Conservation (phyloP, 352 stramenopile species). For the Elongisporangium anandrum region DNA sequence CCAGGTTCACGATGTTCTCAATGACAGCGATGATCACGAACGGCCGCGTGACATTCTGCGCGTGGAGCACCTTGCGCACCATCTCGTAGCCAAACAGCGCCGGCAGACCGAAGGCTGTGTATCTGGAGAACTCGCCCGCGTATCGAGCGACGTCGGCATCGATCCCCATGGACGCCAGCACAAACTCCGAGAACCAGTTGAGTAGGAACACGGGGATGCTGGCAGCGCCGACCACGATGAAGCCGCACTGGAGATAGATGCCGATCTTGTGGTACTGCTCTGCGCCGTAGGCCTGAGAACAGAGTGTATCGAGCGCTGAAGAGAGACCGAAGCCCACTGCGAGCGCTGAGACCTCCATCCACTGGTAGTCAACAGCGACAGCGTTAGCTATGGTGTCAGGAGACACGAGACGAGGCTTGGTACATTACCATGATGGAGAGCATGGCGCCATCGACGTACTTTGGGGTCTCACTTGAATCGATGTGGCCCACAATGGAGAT, state of each 20-base stretch:
- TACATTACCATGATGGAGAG: background rate
- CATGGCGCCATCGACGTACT: conserved; percentile 12
- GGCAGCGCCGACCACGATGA: conserved; percentile 51
- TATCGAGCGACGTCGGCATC: conserved; percentile 32
- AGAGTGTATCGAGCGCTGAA: conserved; percentile 79
- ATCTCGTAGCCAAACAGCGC: conserved; percentile 64
- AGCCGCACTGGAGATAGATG: conserved; percentile 64
- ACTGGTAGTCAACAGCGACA: too few species aligned
- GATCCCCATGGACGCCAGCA: conserved; percentile 37
- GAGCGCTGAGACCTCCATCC: conserved; percentile 71
- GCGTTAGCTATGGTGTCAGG: too few species aligned
- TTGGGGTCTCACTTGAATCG: conserved; percentile 8
- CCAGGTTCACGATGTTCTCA: conserved; percentile 56
- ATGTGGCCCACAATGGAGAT: conserved; percentile 29
- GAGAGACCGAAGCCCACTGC: conserved; percentile 69
- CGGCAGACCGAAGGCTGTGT: conserved; percentile 45
- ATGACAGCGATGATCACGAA: conserved; percentile 49
- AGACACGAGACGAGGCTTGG: too few species aligned
- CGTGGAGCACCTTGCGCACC: conserved; percentile 62
- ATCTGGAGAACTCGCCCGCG: conserved; percentile 44
- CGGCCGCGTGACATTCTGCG: conserved; percentile 61
- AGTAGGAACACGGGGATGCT: conserved; percentile 47
- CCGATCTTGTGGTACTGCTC: conserved; percentile 55
- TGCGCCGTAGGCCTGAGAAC: conserved; percentile 67
- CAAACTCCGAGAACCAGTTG: conserved; percentile 54